A percentile compares a stretch with the other conserved stretches of the same genome.
These are phyloP conservation scores for Colletotrichum spinosum DNA, from an alignment of 2,329 filamentous ascomycete species.

Conservation along the genomic window DNA sequence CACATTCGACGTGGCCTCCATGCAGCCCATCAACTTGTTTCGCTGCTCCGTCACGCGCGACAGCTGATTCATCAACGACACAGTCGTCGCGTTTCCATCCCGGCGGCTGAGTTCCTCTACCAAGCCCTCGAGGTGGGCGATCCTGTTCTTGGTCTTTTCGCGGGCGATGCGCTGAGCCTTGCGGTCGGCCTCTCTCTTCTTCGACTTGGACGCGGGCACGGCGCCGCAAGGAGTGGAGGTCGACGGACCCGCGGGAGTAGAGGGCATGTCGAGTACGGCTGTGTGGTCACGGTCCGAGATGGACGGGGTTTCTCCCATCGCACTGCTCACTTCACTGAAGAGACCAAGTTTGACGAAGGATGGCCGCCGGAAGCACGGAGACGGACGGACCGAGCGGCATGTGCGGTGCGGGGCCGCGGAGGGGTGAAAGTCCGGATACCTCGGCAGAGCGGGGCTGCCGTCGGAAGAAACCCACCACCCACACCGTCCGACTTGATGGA, in stretches of 20 bases:
- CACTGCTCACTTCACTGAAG: background rate
- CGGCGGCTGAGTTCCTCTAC: conserved; percentile 42
- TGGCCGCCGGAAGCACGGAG: conserved; percentile 1
- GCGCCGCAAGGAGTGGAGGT: conserved; percentile 1
- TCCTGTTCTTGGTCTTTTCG: conserved; percentile 46
- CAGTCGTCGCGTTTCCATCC: conserved; percentile 41
- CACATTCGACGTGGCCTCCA: background rate
- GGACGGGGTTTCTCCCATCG: background rate
- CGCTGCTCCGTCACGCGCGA: conserved; percentile 42
- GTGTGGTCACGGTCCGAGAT: background rate
- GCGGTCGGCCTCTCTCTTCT: conserved; percentile 47
- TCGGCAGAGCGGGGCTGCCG: background rate
- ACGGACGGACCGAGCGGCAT: conserved; percentile 5
- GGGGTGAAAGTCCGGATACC: background rate
- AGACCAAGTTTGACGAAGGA: background rate
- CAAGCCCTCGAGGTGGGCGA: conserved; percentile 44
- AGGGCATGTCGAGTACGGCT: background rate
- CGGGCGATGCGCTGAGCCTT: conserved; percentile 46
- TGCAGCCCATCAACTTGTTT: conserved; percentile 22
- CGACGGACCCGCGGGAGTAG: conserved; percentile 5
- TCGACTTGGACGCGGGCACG: conserved; percentile 33
- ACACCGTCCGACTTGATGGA: too few relatives aligned
- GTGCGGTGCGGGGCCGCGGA: conserved; percentile 11
- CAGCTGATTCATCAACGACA: conserved; percentile 41
- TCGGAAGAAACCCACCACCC: too few relatives aligned